Base-by-base conservation (phyloP, 176 grass and related monocot species). In the Oryza australiensis region DNA sequence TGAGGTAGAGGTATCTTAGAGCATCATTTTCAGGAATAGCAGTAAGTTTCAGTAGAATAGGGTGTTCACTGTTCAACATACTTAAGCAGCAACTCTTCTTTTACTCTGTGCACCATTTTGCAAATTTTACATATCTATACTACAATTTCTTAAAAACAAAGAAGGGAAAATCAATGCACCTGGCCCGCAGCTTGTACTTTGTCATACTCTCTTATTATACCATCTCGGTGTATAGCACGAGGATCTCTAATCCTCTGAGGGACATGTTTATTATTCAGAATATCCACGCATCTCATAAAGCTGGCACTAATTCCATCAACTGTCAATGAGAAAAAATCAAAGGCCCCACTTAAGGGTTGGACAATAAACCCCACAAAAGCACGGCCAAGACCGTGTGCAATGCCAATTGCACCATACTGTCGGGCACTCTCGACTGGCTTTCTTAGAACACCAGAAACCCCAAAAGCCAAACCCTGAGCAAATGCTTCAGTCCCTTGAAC, bases 381-480 rank as follows among this genome's bases (percentile, higher is more conserved):
- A 77, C 80, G 92, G 16, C 93, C 89, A 62, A 98, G 85, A 72
- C 96, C 96, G 80, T 93, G 93, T 79, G 93, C 96, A 93, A 98
- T 86, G 55, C 96, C 93, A 75, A 95, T 78, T 77, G 88, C 53
- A 48, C 96, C 96, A 82, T 98, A 86, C 82, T 95, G 96, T 87
- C 90, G 88, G 12, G 87, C 87, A 87, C 90, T 95, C 82, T 98
- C 93, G 71, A 98, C 82, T 77, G 96, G 96, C 83, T 95, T 98
- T 86, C 80, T 95, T 86, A 98, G 74, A 62, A 98, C 96, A 88
- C 96, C 96, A 69, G 93, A 95, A 66, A 98, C 86, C 68, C 96
- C 96, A 86, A 98, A 95, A 86, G 93, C 96, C 79, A 98, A 90
- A 70, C 96, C 93, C 80, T 95, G 96, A 83, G 96, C 93, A 82